Conservation (phyloP, 768 basidiomycete genomes). For the Amyloporia xantha region DNA sequence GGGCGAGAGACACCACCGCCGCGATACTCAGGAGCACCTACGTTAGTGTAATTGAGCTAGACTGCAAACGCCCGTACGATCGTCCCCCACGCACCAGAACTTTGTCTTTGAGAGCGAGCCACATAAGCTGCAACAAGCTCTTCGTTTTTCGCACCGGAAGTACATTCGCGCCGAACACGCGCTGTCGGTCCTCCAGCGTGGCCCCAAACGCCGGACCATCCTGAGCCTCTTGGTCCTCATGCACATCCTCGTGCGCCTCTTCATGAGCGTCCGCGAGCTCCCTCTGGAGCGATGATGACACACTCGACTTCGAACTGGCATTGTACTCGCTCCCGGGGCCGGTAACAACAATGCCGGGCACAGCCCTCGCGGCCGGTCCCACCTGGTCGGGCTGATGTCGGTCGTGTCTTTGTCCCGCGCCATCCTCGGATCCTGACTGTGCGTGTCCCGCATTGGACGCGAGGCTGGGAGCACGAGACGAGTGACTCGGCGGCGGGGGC, state of each 20-base stretch:
- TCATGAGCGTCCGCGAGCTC: background rate
- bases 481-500: background rate
- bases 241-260: constrained; percentile 8
- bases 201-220: constrained; percentile 26
- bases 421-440: constrained; percentile 22
- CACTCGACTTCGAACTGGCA: background rate
- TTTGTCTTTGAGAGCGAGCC: constrained; percentile 59
- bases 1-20: constrained; percentile 86
- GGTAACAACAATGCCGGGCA: constrained; percentile 23
- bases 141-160: constrained; percentile 43
- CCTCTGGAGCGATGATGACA: background rate
- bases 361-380: constrained; percentile 8
- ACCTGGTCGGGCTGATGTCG: constrained; percentile 8
- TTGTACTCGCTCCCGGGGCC: constrained; percentile 16
- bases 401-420: constrained; percentile 29
- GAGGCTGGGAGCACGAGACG: constrained; percentile 6
- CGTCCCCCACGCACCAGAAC: constrained; percentile 41
- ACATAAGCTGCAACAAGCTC: constrained; percentile 47
- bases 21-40: constrained; percentile 88
- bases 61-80: constrained; percentile 4
- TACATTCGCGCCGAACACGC: constrained; percentile 47
- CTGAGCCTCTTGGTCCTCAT: constrained; percentile 7
- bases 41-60: constrained; percentile 11
- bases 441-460: constrained; percentile 12
- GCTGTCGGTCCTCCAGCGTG: constrained; percentile 34